These are phyloP conservation scores for Populus euphratica DNA, from an alignment of 345 rosid genomes.

Conservation along the genomic window DNA sequence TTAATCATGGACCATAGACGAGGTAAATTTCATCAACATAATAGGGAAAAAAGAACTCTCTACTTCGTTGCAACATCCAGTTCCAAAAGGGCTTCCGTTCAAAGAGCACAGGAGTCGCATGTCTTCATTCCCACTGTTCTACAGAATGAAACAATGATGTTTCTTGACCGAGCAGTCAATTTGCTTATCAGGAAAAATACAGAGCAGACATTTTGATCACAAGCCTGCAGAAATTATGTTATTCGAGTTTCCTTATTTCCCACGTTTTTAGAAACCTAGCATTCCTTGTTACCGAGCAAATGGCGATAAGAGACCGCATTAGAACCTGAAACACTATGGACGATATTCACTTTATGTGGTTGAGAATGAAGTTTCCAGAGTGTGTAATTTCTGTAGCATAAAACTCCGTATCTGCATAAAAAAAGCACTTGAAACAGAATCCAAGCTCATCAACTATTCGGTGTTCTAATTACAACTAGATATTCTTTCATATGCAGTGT, in stretches of 20 bases:
- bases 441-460: neutral
- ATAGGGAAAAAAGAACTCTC: neutral
- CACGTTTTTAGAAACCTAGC: neutral
- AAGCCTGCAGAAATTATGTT: neutral
- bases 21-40: neutral
- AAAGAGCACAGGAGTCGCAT: neutral
- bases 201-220: neutral
- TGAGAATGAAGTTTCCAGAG: neutral
- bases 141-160: neutral
- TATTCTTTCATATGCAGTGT: neutral
- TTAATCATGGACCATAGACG: neutral
- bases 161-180: neutral
- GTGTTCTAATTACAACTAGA: neutral
- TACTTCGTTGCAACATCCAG: neutral
- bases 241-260: neutral
- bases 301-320: neutral
- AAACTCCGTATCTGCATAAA: neutral
- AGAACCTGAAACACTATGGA: neutral
- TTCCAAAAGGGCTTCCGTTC: neutral
- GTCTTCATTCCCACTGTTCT: neutral
- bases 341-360: neutral
- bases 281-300: neutral
- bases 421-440: neutral
- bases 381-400: neutral
- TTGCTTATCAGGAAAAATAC: neutral